Base-by-base conservation (phyloP, 768 basidiomycete genomes). In the Amanita molliuscula region DNA sequence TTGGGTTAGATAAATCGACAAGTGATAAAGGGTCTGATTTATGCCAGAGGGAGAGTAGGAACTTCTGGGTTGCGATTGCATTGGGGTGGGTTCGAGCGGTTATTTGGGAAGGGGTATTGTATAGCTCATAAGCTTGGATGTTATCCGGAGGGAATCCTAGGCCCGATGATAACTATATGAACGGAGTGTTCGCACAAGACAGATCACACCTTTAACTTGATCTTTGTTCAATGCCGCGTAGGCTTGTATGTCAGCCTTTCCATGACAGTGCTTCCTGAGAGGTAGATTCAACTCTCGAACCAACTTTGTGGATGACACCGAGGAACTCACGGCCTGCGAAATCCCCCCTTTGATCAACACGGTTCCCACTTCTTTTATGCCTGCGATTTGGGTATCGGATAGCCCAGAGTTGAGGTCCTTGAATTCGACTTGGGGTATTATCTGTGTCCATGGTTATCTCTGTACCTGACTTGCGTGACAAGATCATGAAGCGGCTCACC, bases 111-210 rank as follows among this genome's bases (percentile, higher is more conserved):
- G 67, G 69, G 3, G 79, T 75, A 63, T 86, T 83, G 68, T 88
- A 88, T 11, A 88, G 59, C 57, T 88, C 86, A 59, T 74, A 88
- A 6, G 78, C 83, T 62, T 88, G 83, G 44, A 83, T 78, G 54
- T 86, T 73, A 33, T 79, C 71, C 3, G 70, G 65, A 0, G 87
- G 87, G 55, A 79, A 84, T 5, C 86, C 84, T 84, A 57, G 20
- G 38, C 20, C 36, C 13, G 1, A 37, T 4, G 6, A 44, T 25
- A 21, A 31, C 6, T 42, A 20, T 37, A 29, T 16, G 1, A 18
- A 9, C 23, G 16, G 11, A 18, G 28, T 15, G 31, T 8, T 11
- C 25, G 42, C 6, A 18, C 28, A 28, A 28, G 21, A 20, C 35
- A 15, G 21, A 40, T 26, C 4, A 21, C 20, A 75, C 79, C 81